Evolutionary conservation across 2,329 filamentous ascomycete genomes (phyloP).

Genomic region (Pseudogymnoascus sp.): DNA sequence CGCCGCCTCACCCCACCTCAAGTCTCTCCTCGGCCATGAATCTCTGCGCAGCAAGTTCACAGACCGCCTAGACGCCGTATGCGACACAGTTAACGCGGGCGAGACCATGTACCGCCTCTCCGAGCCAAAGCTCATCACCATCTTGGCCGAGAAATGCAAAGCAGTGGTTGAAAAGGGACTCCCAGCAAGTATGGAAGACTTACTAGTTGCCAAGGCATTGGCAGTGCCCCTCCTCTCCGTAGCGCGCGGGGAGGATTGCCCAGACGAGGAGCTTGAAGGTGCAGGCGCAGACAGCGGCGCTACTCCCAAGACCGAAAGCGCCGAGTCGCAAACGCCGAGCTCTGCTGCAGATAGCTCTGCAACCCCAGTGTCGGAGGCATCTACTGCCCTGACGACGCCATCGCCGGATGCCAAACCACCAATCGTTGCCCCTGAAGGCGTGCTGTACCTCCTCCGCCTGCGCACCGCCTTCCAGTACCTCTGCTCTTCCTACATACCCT

Average conservation of each 20-base stretch:
- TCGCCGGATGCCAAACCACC: slow-evolving; percentile 19
- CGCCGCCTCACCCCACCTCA: slow-evolving; percentile 48
- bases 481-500: slow-evolving; percentile 39
- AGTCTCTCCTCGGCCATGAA: slow-evolving; percentile 43
- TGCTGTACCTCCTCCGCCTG: slow-evolving; percentile 37
- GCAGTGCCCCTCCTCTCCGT: slow-evolving; percentile 68
- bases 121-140: slow-evolving; percentile 57
- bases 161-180: slow-evolving; percentile 57
- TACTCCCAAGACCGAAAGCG: slow-evolving; percentile 26
- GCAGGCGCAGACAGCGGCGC: slow-evolving; percentile 24
- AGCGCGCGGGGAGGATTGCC: slow-evolving; percentile 43
- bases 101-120: slow-evolving; percentile 80
- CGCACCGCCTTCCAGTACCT: slow-evolving; percentile 42
- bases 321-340: slow-evolving; percentile 22
- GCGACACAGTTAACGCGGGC: slow-evolving; percentile 74
- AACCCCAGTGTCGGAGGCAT: slow-evolving; percentile 31
- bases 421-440: slow-evolving; percentile 27
- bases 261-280: slow-evolving; percentile 21
- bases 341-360: slow-evolving; percentile 27
- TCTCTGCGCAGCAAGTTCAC: slow-evolving; percentile 46
- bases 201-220: slow-evolving; percentile 67
- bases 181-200: slow-evolving; percentile 75
- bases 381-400: slow-evolving; percentile 32
- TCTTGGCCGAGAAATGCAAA: slow-evolving; percentile 63
- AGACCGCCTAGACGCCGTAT: slow-evolving; percentile 59